Conservation (phyloP, 73 alveolate species). For the Tetrahymena thermophila region DNA sequence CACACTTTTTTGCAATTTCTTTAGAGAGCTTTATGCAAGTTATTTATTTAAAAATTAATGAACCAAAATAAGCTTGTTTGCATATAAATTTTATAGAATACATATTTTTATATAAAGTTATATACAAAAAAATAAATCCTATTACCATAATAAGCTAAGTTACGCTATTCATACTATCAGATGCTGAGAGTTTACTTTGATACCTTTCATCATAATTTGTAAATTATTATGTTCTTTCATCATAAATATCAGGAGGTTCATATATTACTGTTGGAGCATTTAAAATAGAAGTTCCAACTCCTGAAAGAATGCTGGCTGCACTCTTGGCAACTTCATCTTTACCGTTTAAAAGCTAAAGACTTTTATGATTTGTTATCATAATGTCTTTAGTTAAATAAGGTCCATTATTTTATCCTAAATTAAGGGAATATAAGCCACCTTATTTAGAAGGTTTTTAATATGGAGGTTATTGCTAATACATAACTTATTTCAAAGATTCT, state of each 20-base stretch:
- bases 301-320: conserved; percentile 16
- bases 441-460: conserved; percentile 27
- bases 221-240: conserved; percentile 38
- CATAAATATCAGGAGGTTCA: conserved; percentile 49
- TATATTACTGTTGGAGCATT: conserved; percentile 45
- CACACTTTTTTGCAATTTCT: not conserved
- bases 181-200: conserved; percentile 36
- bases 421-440: conserved; percentile 41
- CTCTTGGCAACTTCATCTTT: conserved; percentile 44
- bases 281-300: conserved; percentile 24
- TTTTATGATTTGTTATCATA: conserved; percentile 31
- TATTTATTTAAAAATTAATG: no score
- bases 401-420: conserved; percentile 39
- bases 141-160: not conserved
- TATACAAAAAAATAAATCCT: not conserved
- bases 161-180: conserved; percentile 10
- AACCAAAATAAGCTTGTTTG: not conserved
- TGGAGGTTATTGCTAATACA: not conserved
- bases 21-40: not conserved
- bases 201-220: conserved; percentile 38
- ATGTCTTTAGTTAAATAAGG: conserved; percentile 44
- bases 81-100: no score
- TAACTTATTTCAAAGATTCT: not conserved
- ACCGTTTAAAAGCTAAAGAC: conserved; percentile 21
- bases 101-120: no score